A percentile compares a stretch with the other conserved stretches of the same genome.
Conservation (phyloP, 495 filamentous ascomycete species). For the Lophium mytilinum region DNA sequence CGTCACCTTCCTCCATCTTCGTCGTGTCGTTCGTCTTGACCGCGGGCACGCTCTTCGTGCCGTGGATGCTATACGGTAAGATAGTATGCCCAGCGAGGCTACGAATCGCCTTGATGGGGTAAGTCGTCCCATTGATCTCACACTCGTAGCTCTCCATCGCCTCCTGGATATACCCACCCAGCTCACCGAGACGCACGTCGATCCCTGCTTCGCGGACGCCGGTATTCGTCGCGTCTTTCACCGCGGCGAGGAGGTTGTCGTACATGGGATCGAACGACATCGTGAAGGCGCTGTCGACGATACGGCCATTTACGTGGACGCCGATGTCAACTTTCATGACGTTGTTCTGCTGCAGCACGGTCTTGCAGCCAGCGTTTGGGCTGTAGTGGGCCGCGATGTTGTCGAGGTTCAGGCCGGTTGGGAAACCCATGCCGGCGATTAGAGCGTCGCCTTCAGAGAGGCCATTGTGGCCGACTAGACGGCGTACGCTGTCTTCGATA, state of each 20-base stretch:
- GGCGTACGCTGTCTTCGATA: slow-evolving; percentile 54
- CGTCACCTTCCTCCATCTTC: slow-evolving; percentile 61
- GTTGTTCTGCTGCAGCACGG: slow-evolving; percentile 47
- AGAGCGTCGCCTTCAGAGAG: slow-evolving; percentile 51
- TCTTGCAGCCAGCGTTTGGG: slow-evolving; percentile 55
- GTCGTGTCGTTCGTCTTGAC: slow-evolving; percentile 49
- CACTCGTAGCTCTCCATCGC: slow-evolving; percentile 61
- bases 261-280: slow-evolving; percentile 54
- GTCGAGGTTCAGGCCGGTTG: slow-evolving; percentile 53
- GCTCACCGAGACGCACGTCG: slow-evolving; percentile 53
- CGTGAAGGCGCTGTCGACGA: slow-evolving; percentile 59
- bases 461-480: slow-evolving; percentile 48
- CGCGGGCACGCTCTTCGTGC: slow-evolving; percentile 54
- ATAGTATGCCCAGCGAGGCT: slow-evolving; percentile 55
- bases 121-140: slow-evolving; percentile 47
- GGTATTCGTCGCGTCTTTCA: slow-evolving; percentile 57
- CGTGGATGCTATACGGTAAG: slow-evolving; percentile 51
- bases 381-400: slow-evolving; percentile 56
- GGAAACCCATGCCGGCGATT: slow-evolving; percentile 55
- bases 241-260: slow-evolving; percentile 52
- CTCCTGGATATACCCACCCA: slow-evolving; percentile 57
- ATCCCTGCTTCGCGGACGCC: slow-evolving; percentile 55
- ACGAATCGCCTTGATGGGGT: slow-evolving; percentile 52
- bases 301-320: slow-evolving; percentile 56
- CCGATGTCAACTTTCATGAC: slow-evolving; percentile 65